Percentiles rank a stretch among this genome's conserved stretches.
Evolutionary conservation across 495 filamentous ascomycete genomes (phyloP).

Genomic region (Acidiella bohemica): DNA sequence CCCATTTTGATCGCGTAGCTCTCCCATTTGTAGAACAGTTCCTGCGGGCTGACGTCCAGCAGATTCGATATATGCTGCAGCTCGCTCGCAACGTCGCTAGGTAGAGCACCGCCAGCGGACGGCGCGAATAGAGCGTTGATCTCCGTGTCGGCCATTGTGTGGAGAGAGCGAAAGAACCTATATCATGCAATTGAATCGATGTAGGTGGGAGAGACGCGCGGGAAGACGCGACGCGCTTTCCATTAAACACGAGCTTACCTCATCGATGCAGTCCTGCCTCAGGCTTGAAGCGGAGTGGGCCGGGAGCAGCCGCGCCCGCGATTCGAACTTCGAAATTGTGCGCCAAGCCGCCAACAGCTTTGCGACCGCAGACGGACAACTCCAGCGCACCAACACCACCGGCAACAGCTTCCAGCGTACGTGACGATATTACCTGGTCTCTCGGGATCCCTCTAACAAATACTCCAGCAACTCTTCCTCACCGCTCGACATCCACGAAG

Average conservation of each 20-base stretch:
- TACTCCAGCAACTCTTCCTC: not conserved
- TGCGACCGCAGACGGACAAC: not conserved
- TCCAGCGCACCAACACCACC: not conserved
- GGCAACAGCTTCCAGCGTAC: not conserved
- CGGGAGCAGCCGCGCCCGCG: not conserved
- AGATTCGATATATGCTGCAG: constrained; percentile 72
- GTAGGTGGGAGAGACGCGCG: too few relatives aligned
- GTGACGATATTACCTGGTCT: too few relatives aligned
- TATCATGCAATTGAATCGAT: too few relatives aligned
- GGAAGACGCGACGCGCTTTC: too few relatives aligned
- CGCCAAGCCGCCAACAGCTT: not conserved
- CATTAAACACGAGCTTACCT: too few relatives aligned
- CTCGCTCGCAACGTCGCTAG: constrained; percentile 58
- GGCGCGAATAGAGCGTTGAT: constrained; percentile 52
- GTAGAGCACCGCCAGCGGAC: constrained; percentile 42
- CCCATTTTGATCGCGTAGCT: constrained; percentile 91
- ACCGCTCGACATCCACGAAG: not conserved
- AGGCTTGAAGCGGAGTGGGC: too few relatives aligned
- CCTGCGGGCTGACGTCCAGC: constrained; percentile 60
- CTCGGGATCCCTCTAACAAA: not conserved
- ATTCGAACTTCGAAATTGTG: not conserved
- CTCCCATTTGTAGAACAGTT: constrained; percentile 96
- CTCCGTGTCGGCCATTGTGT: constrained; percentile 38
- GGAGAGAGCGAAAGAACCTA: too few relatives aligned
- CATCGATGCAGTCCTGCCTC: too few relatives aligned